Base-by-base conservation (phyloP, 148 eudicot species). In the Spergularia marina region DNA sequence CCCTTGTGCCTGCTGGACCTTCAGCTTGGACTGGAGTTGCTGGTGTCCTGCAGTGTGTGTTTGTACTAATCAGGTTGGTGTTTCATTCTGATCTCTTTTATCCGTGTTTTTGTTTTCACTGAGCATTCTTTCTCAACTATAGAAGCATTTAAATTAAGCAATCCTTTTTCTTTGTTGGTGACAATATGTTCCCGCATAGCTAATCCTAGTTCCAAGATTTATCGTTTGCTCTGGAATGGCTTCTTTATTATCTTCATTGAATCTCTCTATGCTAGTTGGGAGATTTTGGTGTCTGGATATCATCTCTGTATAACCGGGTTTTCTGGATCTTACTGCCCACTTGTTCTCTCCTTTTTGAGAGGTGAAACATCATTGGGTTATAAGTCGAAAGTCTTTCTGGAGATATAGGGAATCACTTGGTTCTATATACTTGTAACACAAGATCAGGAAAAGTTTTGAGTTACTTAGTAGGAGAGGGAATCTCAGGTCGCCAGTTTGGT, bases 11-110 rank as follows among this genome's bases (percentile, higher is more conserved):
- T 41, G 34, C 97, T 58, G 94, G 92, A 57, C 94, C 98, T 58
- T 94, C 98, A 68, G 82, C 96, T 18, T 94, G 97, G 97, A 90
- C 98, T 9, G 98, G 98, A 77, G 84, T 89, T 34, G 98, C 98
- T 14, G 98, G 98, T 80, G 94, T 94, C 76, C 82, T 94, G 82
- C 98, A 94, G 81, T 94, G 98, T 53, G 98, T 94, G 72, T 85
- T 88, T 79, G 94, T 91, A 69, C 78, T 94, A 53, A 85, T 94
- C 86, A 93, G 98, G 98, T 89, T 70, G 68, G 61, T 67, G 1
- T 20, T 70, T 51, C 16, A 75, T 69, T 36, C 8, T 59, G 40
- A 12, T 18, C 30, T 13, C 30, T 40, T 66, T 71, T 72, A 4
- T 7, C 16, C 17, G 53, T 6, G 16, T 30, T 56, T 20, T 5